Conservation (phyloP, 768 basidiomycete species). For the Hericium alpestre region DNA sequence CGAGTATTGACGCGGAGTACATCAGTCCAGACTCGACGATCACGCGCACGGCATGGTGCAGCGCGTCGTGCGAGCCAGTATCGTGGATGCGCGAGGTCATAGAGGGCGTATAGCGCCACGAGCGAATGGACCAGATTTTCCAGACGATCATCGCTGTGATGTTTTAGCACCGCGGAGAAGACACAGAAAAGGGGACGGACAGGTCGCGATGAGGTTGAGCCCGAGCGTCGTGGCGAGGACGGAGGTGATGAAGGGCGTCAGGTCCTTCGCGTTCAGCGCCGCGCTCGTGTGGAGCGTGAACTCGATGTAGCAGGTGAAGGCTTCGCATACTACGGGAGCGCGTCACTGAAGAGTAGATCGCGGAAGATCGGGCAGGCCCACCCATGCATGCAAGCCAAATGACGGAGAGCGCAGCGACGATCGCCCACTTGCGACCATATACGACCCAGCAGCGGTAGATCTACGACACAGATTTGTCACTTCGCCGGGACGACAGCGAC, state of each 20-base stretch:
- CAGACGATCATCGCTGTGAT: not conserved
- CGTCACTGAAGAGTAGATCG: no score
- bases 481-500: not conserved
- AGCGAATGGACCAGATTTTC: not conserved
- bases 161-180: not conserved
- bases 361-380: slow-evolving; percentile 1
- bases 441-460: slow-evolving; percentile 19
- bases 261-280: not conserved
- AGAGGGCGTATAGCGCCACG: not conserved
- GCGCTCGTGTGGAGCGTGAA: not conserved
- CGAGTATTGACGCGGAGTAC: no score
- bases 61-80: not conserved
- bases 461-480: not conserved
- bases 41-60: slow-evolving; percentile 15
- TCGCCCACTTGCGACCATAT: slow-evolving; percentile 12
- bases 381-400: slow-evolving; percentile 15
- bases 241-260: not conserved
- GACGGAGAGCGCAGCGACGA: slow-evolving; percentile 10
- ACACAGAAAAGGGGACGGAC: not conserved
- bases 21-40: no score
- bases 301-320: slow-evolving; percentile 6
- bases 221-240: not conserved
- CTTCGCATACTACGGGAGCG: slow-evolving; percentile 1
- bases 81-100: not conserved
- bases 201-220: not conserved